A percentile compares a stretch with the other conserved stretches of the same genome.
These are phyloP conservation scores for Thermoascus crustaceus DNA, from an alignment of 2,329 filamentous ascomycete genomes.

Conservation along the genomic window DNA sequence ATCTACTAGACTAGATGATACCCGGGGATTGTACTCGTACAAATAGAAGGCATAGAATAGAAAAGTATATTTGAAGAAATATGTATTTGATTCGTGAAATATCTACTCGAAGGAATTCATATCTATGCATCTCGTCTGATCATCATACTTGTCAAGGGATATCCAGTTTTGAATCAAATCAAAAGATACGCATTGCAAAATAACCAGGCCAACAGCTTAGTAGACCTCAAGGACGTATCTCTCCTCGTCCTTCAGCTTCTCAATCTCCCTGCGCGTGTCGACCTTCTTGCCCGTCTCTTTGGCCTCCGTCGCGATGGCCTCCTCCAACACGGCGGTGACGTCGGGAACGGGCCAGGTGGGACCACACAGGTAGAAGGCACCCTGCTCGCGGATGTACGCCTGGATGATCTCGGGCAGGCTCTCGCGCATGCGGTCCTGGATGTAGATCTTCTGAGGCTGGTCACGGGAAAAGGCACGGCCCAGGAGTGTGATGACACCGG, in stretches of 20 bases:
- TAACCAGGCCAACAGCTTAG: constrained; percentile 40
- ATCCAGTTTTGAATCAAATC: neutral
- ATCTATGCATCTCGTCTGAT: too few species aligned
- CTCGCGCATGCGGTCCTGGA: constrained; percentile 95
- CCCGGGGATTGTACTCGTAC: constrained; percentile 1
- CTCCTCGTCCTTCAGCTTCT: constrained; percentile 88
- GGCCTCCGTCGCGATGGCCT: constrained; percentile 74
- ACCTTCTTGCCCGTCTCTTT: constrained; percentile 65
- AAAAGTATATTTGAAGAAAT: too few species aligned
- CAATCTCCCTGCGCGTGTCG: constrained; percentile 83
- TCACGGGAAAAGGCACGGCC: constrained; percentile 93
- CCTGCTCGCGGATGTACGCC: constrained; percentile 79
- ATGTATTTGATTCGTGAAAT: too few species aligned
- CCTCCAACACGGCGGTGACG: constrained; percentile 86
- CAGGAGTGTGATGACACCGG: constrained; percentile 88
- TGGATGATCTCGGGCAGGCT: constrained; percentile 72
- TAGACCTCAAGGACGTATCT: constrained; percentile 97
- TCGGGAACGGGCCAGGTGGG: constrained; percentile 98
- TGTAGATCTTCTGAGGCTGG: constrained; percentile 98
- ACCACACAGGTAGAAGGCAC: constrained; percentile 93
- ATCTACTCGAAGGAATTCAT: too few species aligned
- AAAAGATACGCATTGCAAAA: neutral
- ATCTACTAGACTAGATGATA: neutral
- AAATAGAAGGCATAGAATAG: neutral
- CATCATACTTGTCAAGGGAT: neutral